Evolutionary conservation across 371 early-diverging fungal genomes (phyloP).

Genomic region (Syncephalastrum contaminatum): DNA sequence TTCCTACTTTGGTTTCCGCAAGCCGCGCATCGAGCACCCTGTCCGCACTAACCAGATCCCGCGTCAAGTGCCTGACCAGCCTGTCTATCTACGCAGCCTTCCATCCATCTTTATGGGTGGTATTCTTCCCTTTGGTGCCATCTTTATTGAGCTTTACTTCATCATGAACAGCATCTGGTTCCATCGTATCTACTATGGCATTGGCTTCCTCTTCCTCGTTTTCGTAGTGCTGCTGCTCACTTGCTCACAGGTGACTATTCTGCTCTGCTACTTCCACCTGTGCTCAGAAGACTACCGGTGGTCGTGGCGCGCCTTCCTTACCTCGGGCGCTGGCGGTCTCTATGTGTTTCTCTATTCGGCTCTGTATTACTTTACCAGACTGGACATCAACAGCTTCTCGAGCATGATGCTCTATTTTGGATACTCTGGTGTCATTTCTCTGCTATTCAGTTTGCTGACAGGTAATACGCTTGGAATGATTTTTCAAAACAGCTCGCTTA

Average conservation of each 20-base stretch:
- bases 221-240: slow-evolving; percentile 82
- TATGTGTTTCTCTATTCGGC: slow-evolving; percentile 88
- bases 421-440: slow-evolving; percentile 78
- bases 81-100: slow-evolving; percentile 66
- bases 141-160: slow-evolving; percentile 88
- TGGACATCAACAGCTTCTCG: slow-evolving; percentile 72
- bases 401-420: slow-evolving; percentile 91
- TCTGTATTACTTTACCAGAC: slow-evolving; percentile 73
- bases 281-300: slow-evolving; percentile 94
- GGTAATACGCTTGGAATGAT: slow-evolving; percentile 28
- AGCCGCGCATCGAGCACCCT: slow-evolving; percentile 82
- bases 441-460: slow-evolving; percentile 75
- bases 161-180: slow-evolving; percentile 93
- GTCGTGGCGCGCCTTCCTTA: slow-evolving; percentile 94
- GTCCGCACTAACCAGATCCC: slow-evolving; percentile 93
- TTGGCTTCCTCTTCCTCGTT: slow-evolving; percentile 82
- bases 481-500: neutral
- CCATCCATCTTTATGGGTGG: slow-evolving; percentile 85
- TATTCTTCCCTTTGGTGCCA: slow-evolving; percentile 85
- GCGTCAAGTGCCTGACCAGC: slow-evolving; percentile 85
- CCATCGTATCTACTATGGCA: slow-evolving; percentile 88
- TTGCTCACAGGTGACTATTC: slow-evolving; percentile 80
- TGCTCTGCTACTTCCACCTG: slow-evolving; percentile 89
- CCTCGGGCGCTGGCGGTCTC: slow-evolving; percentile 82
- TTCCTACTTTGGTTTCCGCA: slow-evolving; percentile 91